These are phyloP conservation scores for Sordaria brevicollis DNA, from an alignment of 495 filamentous ascomycete species.

Conservation along the genomic window DNA sequence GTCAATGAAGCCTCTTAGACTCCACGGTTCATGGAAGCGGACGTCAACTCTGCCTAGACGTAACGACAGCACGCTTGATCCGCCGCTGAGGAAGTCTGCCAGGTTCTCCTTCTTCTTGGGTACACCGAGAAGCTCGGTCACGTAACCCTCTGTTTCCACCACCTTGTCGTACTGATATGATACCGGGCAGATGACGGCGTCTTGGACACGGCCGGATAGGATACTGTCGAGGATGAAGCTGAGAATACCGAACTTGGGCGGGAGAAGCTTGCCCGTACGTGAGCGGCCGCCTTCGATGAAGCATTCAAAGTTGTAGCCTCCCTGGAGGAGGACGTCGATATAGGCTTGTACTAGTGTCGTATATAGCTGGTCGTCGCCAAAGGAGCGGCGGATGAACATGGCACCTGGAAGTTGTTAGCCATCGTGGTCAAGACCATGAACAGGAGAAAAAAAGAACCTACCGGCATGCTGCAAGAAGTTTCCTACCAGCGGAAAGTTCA, in stretches of 20 bases:
- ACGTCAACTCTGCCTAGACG: conserved; percentile 89
- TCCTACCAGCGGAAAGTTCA: conserved; percentile 87
- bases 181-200: conserved; percentile 87
- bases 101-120: conserved; percentile 94
- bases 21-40: conserved; percentile 93
- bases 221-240: conserved; percentile 86
- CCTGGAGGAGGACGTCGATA: conserved; percentile 82
- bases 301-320: conserved; percentile 90
- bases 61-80: conserved; percentile 77
- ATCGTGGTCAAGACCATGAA: not conserved
- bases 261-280: conserved; percentile 83
- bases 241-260: conserved; percentile 93
- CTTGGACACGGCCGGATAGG: conserved; percentile 75
- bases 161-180: conserved; percentile 98
- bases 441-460: conserved; percentile 20
- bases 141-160: conserved; percentile 93
- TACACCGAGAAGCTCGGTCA: conserved; percentile 83
- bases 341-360: conserved; percentile 87
- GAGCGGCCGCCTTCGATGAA: conserved; percentile 94
- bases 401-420: conserved; percentile 43
- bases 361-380: conserved; percentile 87
- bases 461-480: conserved; percentile 87
- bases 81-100: conserved; percentile 70
- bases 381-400: conserved; percentile 91
- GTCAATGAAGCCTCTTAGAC: conserved; percentile 65